phyloP scores from a whole-genome alignment of 768 basidiomycete genomes.

The Tubosaeta sp. region DNA sequence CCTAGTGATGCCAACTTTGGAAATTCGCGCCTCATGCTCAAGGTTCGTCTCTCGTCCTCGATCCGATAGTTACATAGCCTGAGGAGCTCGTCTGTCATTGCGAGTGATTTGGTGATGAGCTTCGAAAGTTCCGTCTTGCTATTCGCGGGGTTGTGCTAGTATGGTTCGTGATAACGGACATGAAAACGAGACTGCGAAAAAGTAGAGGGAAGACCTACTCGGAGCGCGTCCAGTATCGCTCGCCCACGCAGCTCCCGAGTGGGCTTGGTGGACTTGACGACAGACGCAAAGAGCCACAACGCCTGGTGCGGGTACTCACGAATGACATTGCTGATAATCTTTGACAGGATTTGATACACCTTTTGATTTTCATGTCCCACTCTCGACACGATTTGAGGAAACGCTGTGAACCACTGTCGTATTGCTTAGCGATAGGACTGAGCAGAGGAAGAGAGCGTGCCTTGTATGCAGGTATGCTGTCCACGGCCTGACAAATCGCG shows the following conservation, averaged over 20 bases:
- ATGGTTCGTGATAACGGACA: not conserved
- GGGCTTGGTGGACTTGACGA: constrained; percentile 75
- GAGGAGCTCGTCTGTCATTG: constrained; percentile 70
- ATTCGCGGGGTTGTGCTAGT: constrained; percentile 47
- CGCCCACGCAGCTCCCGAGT: constrained; percentile 59
- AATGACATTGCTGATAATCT: constrained; percentile 72
- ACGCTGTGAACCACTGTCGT: constrained; percentile 87
- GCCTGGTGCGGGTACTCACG: constrained; percentile 84
- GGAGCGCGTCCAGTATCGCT: constrained; percentile 52
- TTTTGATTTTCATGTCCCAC: constrained; percentile 68
- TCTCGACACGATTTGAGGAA: constrained; percentile 95
- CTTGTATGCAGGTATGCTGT: constrained; percentile 73
- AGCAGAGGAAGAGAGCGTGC: constrained; percentile 41
- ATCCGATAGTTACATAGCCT: constrained; percentile 57
- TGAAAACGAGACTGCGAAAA: not conserved
- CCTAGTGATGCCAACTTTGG: constrained; percentile 50
- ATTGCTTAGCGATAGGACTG: constrained; percentile 10
- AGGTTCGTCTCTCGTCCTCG: constrained; percentile 34
- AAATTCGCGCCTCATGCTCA: constrained; percentile 49
- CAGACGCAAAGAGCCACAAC: constrained; percentile 88
- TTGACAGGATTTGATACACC: constrained; percentile 57
- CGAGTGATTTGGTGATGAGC: constrained; percentile 50
- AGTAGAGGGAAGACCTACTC: constrained; percentile 36
- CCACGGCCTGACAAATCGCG: constrained; percentile 50
- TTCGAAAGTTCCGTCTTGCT: constrained; percentile 37